Evolutionary conservation across 352 stramenopile genomes (phyloP).

Genomic region (Phytophthora uliginosa): DNA sequence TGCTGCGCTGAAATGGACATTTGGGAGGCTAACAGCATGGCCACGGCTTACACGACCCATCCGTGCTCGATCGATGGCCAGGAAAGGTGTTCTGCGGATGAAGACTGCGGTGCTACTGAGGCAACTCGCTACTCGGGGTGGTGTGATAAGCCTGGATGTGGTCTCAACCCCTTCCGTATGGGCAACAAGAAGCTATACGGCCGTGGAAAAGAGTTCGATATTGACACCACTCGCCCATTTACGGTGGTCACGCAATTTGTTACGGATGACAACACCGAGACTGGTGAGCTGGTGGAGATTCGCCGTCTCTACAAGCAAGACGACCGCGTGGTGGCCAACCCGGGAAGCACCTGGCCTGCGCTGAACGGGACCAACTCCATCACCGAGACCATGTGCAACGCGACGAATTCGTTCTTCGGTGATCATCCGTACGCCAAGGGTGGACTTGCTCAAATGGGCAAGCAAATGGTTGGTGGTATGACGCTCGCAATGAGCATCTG

Average conservation of each 20-base stretch:
- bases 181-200: slow-evolving; percentile 2
- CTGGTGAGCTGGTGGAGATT: not conserved
- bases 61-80: slow-evolving; percentile 2
- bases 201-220: not conserved
- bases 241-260: slow-evolving; percentile 1
- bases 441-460: not conserved
- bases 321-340: slow-evolving; percentile 1
- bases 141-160: slow-evolving; percentile 1
- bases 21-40: slow-evolving; percentile 4
- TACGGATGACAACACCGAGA: not conserved
- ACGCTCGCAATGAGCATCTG: slow-evolving; percentile 2
- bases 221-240: not conserved
- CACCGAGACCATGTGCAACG: not conserved
- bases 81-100: not conserved
- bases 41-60: slow-evolving; percentile 1
- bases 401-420: not conserved
- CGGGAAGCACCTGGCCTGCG: not conserved
- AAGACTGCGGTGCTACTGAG: not conserved
- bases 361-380: slow-evolving; percentile 2
- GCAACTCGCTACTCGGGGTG: not conserved
- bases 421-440: not conserved
- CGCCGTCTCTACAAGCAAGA: slow-evolving; percentile 1
- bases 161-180: not conserved
- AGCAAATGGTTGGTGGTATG: slow-evolving; percentile 1
- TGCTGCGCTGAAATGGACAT: slow-evolving; percentile 3